A percentile compares a stretch with the other conserved stretches of the same genome.
Conservation (phyloP, 306 rosid genomes). For the Delonix regia region DNA sequence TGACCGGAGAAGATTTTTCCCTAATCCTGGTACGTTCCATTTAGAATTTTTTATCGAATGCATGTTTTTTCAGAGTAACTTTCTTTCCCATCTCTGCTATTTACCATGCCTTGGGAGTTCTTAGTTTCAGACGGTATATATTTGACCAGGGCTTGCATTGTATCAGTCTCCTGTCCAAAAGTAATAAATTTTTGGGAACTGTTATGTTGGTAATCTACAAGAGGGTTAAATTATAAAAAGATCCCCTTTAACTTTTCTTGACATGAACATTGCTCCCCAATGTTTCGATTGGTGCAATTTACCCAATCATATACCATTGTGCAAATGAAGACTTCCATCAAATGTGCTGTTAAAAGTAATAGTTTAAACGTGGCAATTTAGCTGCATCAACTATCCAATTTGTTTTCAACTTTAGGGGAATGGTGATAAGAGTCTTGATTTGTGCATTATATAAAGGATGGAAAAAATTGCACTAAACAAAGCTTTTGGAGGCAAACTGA, state of each 20-base stretch:
- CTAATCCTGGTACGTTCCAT: slow-evolving; percentile 78
- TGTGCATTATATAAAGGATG: background rate
- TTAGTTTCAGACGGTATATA: slow-evolving; percentile 12
- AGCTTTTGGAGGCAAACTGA: background rate
- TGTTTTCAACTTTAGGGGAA: background rate
- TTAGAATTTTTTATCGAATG: background rate
- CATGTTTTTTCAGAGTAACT: background rate
- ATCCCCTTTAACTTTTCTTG: background rate
- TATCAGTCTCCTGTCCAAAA: background rate
- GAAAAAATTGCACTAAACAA: background rate
- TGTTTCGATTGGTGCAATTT: background rate
- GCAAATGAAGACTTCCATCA: background rate
- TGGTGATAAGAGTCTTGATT: background rate
- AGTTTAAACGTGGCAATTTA: background rate
- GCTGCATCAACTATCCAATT: background rate
- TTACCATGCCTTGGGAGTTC: slow-evolving; percentile 10
- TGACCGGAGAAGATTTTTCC: slow-evolving; percentile 77
- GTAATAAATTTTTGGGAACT: background rate
- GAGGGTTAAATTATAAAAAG: background rate
- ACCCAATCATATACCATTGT: background rate
- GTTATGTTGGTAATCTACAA: background rate
- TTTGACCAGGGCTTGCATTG: slow-evolving; percentile 13
- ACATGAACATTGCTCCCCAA: too few species aligned
- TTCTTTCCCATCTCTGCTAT: background rate
- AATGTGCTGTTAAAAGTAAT: background rate